phyloP scores from a whole-genome alignment of 495 filamentous ascomycete genomes.

The Annulohypoxylon maeteangense region DNA sequence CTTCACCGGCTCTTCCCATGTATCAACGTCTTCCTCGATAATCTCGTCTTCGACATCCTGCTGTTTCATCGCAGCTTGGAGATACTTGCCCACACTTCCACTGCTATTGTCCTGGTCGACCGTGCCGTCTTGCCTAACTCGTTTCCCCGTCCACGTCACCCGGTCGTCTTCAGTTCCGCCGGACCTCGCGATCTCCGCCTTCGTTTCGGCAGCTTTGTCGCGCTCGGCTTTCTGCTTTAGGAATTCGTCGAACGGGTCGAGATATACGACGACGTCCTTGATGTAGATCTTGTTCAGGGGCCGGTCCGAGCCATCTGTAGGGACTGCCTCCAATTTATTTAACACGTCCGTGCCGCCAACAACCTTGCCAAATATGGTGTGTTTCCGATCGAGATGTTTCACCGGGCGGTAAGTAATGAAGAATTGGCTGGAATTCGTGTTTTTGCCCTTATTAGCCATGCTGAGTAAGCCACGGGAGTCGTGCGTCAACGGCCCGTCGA shows the following conservation, averaged over 20 bases:
- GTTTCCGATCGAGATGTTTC: conserved; percentile 89
- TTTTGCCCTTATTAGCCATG: conserved; percentile 99
- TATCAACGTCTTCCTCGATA: conserved; percentile 66
- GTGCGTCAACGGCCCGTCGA: conserved; percentile 86
- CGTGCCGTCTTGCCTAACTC: conserved; percentile 70
- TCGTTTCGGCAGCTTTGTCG: conserved; percentile 61
- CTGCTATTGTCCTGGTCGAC: conserved; percentile 58
- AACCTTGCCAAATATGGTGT: conserved; percentile 92
- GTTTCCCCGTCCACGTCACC: conserved; percentile 92
- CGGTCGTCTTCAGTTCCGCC: conserved; percentile 79
- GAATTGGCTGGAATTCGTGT: conserved; percentile 95
- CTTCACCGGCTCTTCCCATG: conserved; percentile 72
- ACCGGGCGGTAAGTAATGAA: conserved; percentile 89
- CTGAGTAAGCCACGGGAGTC: conserved; percentile 80
- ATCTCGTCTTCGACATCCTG: conserved; percentile 64
- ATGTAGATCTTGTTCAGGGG: conserved; percentile 82
- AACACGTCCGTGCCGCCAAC: conserved; percentile 82
- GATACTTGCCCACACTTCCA: conserved; percentile 82
- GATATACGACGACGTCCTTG: conserved; percentile 83
- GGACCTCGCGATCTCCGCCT: conserved; percentile 60
- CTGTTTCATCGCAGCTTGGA: conserved; percentile 66
- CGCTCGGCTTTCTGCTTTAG: conserved; percentile 68
- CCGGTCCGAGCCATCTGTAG: conserved; percentile 71
- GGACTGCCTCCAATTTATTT: conserved; percentile 76
- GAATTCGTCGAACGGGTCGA: conserved; percentile 97